A percentile compares a stretch with the other conserved stretches of the same genome.
phyloP scores from a whole-genome alignment of 148 eudicot genomes.

The Fagopyrum esculentum region DNA sequence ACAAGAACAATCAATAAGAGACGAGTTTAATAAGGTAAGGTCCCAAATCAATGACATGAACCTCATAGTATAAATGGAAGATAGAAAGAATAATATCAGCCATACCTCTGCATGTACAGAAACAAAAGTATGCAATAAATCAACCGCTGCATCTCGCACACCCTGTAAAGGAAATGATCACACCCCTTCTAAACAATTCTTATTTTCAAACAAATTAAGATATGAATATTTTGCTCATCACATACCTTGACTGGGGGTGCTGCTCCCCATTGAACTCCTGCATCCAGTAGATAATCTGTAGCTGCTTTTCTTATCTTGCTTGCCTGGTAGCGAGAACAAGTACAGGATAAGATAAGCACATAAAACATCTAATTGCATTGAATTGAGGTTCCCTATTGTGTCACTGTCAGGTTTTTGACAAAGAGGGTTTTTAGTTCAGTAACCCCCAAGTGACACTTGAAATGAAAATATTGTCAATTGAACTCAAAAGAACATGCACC shows the following conservation, averaged over 20 bases:
- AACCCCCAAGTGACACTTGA: no score
- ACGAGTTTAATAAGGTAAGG: no score
- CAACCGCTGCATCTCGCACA: constrained; percentile 94
- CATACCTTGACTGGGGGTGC: constrained; percentile 82
- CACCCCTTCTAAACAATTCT: neutral
- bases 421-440: no score
- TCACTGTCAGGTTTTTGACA: no score
- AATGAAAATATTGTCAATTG: no score
- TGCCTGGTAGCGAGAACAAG: constrained; percentile 39
- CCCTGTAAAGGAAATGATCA: constrained; percentile 43
- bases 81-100: neutral
- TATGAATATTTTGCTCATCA: neutral
- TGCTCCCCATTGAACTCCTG: constrained; percentile 92
- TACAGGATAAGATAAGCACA: neutral
- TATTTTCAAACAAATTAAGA: neutral
- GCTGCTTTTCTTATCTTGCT: constrained; percentile 81
- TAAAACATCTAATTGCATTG: neutral
- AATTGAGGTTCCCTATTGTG: neutral
- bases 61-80: neutral
- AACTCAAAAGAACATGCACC: no score
- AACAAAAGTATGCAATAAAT: constrained; percentile 75
- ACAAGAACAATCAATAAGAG: no score
- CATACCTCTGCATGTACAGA: constrained; percentile 97
- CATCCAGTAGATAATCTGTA: constrained; percentile 76
- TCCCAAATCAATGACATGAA: neutral